phyloP scores from a whole-genome alignment of 208 protist genomes.

The Spongospora subterranea region DNA sequence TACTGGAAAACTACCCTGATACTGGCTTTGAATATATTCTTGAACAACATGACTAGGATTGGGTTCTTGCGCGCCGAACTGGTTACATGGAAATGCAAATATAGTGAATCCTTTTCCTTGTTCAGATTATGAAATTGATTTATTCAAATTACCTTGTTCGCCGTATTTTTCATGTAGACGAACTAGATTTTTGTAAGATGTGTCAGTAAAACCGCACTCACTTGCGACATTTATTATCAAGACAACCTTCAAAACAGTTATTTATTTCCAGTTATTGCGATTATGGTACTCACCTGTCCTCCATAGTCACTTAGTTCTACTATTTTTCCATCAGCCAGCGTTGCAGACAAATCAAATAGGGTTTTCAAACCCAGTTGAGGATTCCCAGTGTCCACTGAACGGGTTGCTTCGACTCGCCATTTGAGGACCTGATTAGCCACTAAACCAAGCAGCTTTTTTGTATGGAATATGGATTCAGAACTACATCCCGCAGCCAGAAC shows the following conservation, averaged over 20 bases:
- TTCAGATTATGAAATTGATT: neutral
- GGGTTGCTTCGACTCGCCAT: no score
- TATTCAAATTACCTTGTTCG: neutral
- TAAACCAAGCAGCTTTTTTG: no score
- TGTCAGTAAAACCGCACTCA: neutral
- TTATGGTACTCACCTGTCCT: neutral
- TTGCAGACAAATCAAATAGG: neutral
- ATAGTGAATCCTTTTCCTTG: neutral
- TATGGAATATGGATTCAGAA: no score
- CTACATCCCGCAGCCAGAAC: no score
- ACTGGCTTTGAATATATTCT: neutral
- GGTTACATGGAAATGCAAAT: neutral
- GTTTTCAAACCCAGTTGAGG: no score
- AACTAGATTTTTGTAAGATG: neutral
- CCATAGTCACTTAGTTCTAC: neutral
- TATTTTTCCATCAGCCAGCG: neutral
- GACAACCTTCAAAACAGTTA: neutral
- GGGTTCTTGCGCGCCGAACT: neutral
- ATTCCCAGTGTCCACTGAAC: no score
- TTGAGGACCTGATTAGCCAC: no score
- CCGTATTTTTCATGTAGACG: neutral
- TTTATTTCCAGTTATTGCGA: neutral
- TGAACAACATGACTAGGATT: neutral
- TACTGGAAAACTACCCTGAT: neutral
- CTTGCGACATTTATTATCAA: neutral